Base-by-base conservation (phyloP, 2,329 filamentous ascomycete species). In the Aspergillus brunneoviolaceus region DNA sequence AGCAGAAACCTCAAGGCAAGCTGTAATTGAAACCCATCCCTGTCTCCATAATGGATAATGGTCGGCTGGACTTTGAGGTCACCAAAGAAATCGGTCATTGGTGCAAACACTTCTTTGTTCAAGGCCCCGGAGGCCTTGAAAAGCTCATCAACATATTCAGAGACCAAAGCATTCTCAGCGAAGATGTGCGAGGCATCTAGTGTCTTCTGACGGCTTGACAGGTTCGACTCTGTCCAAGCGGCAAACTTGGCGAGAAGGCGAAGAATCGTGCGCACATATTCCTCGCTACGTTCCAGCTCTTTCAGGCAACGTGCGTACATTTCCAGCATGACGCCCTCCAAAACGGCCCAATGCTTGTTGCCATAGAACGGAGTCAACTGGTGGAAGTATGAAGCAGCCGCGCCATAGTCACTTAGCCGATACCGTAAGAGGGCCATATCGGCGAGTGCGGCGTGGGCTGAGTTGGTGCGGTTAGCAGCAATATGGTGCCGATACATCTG, bases 351-450 rank as follows among this genome's bases (percentile, higher is more conserved):
- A 50, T 88, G 85, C 59, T 85, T 87, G 59, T 89, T 86, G 0
- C 89, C 89, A 67, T 95, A 96, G 63, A 91, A 90, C 0, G 89
- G 88, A 0, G 90, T 89, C 49, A 95, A 87, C 50, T 87, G 84
- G 68, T 89, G 85, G 69, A 99, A 95, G 69, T 90, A 93, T 0
- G 84, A 84, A 0, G 90, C 87, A 1, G 95, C 93, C 1, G 86
- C 84, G 2, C 80, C 81, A 70, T 88, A 93, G 65, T 98, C 90
- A 23, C 85, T 84, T 3, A 90, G 81, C 61, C 90, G 85, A 67
- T 89, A 95, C 69, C 94, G 93, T 54, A 97, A 80, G 5, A 95
- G 84, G 1, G 92, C 95, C 50, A 98, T 83, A 74, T 99, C 95
- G 10, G 91, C 89, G 74, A 93, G 86, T 61, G 88, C 87, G 21